Evolutionary conservation across 75 land plant genomes (phyloP).

Genomic region (Cupressus sempervirens): DNA sequence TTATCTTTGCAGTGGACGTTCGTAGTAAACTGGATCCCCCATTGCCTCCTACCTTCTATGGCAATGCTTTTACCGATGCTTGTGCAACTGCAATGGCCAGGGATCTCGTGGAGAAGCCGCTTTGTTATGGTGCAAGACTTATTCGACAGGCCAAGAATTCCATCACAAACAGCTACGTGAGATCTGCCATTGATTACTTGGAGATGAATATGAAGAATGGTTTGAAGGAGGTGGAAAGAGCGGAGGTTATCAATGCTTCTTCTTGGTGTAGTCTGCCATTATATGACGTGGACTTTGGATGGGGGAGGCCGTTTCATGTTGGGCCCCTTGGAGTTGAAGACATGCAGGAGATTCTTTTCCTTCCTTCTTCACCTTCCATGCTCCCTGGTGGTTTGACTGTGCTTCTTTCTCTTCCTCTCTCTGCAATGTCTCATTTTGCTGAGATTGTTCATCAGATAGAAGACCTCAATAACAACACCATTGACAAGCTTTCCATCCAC

Average conservation of each 20-base stretch:
- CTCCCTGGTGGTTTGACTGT: not conserved
- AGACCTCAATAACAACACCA: too few species aligned
- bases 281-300: conserved; percentile 23
- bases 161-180: conserved; percentile 14
- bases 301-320: conserved; percentile 23
- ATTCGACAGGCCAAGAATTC: conserved; percentile 11
- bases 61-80: conserved; percentile 1
- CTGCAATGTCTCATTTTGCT: not conserved
- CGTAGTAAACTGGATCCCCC: not conserved
- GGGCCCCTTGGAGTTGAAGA: conserved; percentile 12
- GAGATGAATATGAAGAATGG: conserved; percentile 10
- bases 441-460: not conserved
- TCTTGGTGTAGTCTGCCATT: conserved; percentile 19
- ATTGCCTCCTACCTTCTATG: not conserved
- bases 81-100: not conserved
- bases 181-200: conserved; percentile 22
- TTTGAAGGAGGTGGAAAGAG: conserved; percentile 10
- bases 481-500: too few species aligned
- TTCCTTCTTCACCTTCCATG: not conserved
- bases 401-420: not conserved
- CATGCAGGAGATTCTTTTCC: not conserved
- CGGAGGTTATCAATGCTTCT: conserved; percentile 3
- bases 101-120: conserved; percentile 11
- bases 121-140: conserved; percentile 17
- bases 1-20: conserved; percentile 4